Evolutionary conservation across 1,284 basidiomycete genomes (phyloP).

Genomic region (Pseudozyma thailandica): DNA sequence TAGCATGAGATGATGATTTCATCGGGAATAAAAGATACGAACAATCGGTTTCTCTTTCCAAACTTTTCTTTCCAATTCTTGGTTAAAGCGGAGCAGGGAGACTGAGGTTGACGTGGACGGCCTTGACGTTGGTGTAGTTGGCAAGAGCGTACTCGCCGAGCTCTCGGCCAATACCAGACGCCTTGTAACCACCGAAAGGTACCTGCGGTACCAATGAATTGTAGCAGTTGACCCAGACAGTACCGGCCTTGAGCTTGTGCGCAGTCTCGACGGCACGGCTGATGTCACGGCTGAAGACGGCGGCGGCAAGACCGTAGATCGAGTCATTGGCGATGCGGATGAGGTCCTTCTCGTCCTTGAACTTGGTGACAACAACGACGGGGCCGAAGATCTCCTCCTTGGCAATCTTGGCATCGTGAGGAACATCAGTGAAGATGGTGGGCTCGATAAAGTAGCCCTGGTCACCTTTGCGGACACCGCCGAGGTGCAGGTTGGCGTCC

Average conservation of each 20-base stretch:
- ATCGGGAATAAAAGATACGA: slow-evolving; percentile 27
- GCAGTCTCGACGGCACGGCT: slow-evolving; percentile 79
- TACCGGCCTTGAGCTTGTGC: slow-evolving; percentile 83
- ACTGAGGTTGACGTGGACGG: slow-evolving; percentile 80
- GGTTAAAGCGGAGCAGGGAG: slow-evolving; percentile 54
- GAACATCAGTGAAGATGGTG: slow-evolving; percentile 75
- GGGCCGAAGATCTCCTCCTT: slow-evolving; percentile 82
- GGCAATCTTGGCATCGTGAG: slow-evolving; percentile 74
- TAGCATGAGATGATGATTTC: slow-evolving; percentile 18
- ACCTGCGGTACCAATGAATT: slow-evolving; percentile 53
- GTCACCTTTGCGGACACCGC: slow-evolving; percentile 76
- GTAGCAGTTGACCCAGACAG: slow-evolving; percentile 78
- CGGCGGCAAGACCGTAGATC: slow-evolving; percentile 83
- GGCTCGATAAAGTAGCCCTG: slow-evolving; percentile 73
- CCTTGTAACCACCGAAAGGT: slow-evolving; percentile 57
- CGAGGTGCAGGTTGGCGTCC: slow-evolving; percentile 78
- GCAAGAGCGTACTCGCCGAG: slow-evolving; percentile 64
- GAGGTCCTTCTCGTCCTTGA: slow-evolving; percentile 73
- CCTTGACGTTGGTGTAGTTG: slow-evolving; percentile 85
- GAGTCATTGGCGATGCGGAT: slow-evolving; percentile 83
- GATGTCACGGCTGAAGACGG: slow-evolving; percentile 85
- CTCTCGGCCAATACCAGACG: slow-evolving; percentile 64
- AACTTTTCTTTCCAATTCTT: not conserved
- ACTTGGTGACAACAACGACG: slow-evolving; percentile 73
- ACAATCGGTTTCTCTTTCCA: not conserved